Evolutionary conservation across 257 asterid genomes (phyloP), one percentile per base, ranked within the genome.

Genomic region (Solanum phureja): DNA sequence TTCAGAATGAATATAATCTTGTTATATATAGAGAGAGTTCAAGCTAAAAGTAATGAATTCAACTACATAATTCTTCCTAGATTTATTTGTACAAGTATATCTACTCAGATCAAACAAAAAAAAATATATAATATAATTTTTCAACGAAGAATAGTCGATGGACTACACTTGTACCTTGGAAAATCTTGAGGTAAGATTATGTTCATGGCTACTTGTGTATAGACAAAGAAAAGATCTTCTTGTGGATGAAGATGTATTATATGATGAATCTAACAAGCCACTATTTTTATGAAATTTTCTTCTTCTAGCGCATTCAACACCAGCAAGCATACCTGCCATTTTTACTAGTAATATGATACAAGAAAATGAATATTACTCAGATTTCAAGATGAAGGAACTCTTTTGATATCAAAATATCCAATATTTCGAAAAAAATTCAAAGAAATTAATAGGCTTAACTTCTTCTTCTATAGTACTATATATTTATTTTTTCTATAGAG

Each of bases 321-420:
- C 96, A 21, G 98, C 94, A 3, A 94, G 92, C 94, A 90, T 92
- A 11, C 96, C 96, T 5, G 95, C 93, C 98, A 94, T 66, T 66
- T 66, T 40, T 34, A 44, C 46, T 23, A 23, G 5, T 8, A 35
- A 35, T 10, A 27, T 9, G 74, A 14, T 76, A 0, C 12, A 46
- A 35, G 2, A 66, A 66, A 66, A 2, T 27, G 35, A 27, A 66
- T 66, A 66, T 66, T 66, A 27, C 24, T 66, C 35, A 18, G 44
- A 35, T 74, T 37, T 34, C 27, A 1, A 72, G 44, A 18, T n/a
- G 2, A 72, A 33, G 1, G n/a, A 33, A 72, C 7, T 72, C 40
- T 5, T 72, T 18, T 2, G 79, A n/a, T 33, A 72, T 72, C 27
- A 13, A 29, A 33, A 8, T 71, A 71, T 71, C 2, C 40, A 29